Evolutionary conservation across 805 yeast species (phyloP).

Genomic region (Monosporozyma siamensis): DNA sequence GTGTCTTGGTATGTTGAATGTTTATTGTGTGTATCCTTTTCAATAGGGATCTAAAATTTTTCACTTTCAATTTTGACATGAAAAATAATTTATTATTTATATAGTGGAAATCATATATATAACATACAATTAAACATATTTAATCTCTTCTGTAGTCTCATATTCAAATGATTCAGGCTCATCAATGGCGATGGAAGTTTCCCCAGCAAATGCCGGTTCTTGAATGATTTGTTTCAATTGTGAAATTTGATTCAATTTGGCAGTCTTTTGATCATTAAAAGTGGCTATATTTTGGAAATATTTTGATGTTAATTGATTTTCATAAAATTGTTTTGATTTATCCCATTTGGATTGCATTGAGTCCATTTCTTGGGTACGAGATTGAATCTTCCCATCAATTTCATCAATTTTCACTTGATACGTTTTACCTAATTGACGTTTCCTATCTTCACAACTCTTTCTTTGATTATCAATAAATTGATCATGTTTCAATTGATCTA

Average conservation of each 20-base stretch:
- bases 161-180: background rate
- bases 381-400: too few species aligned
- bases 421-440: conserved; percentile 12
- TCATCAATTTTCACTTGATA: conserved; percentile 12
- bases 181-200: background rate
- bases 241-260: conserved; percentile 1
- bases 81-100: too few species aligned
- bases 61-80: too few species aligned
- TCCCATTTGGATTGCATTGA: too few species aligned
- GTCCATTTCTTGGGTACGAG: too few species aligned
- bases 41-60: too few species aligned
- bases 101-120: background rate
- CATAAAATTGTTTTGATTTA: background rate
- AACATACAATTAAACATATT: conserved; percentile 1
- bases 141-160: conserved; percentile 2
- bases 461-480: conserved; percentile 9
- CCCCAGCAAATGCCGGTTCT: background rate
- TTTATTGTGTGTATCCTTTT: too few species aligned
- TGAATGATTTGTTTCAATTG: background rate
- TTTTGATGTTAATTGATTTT: conserved; percentile 1
- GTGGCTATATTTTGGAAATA: conserved; percentile 1
- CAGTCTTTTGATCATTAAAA: background rate
- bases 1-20: too few species aligned
- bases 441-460: conserved; percentile 9
- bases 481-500: conserved; percentile 15